Evolutionary conservation across 2,329 filamentous ascomycete genomes (phyloP).

Genomic region (Exophiala viscosa): DNA sequence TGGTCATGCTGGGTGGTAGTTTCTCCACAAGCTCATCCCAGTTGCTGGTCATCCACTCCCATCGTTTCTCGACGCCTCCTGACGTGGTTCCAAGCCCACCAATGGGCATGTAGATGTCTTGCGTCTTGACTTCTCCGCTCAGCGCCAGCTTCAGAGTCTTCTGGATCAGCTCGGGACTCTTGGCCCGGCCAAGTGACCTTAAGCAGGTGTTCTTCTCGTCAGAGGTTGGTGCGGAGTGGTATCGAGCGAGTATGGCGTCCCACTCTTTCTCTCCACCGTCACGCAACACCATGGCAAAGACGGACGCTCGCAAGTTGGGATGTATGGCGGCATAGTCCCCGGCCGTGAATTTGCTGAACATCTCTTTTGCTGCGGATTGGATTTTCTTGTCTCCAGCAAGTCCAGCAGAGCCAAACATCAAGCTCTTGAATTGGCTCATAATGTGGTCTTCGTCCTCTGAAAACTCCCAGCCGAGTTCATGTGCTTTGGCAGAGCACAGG

Average conservation of each 20-base stretch:
- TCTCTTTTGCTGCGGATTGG: constrained; percentile 76
- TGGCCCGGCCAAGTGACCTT: constrained; percentile 74
- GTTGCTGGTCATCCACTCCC: constrained; percentile 77
- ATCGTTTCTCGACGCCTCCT: constrained; percentile 75
- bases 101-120: constrained; percentile 89
- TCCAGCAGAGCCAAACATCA: constrained; percentile 83
- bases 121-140: constrained; percentile 80
- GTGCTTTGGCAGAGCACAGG: constrained; percentile 72
- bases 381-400: constrained; percentile 74
- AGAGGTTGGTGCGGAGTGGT: constrained; percentile 68
- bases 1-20: constrained; percentile 78
- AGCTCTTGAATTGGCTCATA: constrained; percentile 87
- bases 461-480: constrained; percentile 86
- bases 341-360: constrained; percentile 79
- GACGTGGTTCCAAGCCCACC: constrained; percentile 72
- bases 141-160: constrained; percentile 72
- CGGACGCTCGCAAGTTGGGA: constrained; percentile 82
- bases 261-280: constrained; percentile 86
- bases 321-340: constrained; percentile 81
- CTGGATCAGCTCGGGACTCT: constrained; percentile 74
- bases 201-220: constrained; percentile 92
- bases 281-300: constrained; percentile 79
- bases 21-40: constrained; percentile 81
- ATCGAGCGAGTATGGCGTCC: constrained; percentile 70
- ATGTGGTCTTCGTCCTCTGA: constrained; percentile 81